Conservation (phyloP, 2,329 filamentous ascomycete genomes). For the Cladosporium sp. region DNA sequence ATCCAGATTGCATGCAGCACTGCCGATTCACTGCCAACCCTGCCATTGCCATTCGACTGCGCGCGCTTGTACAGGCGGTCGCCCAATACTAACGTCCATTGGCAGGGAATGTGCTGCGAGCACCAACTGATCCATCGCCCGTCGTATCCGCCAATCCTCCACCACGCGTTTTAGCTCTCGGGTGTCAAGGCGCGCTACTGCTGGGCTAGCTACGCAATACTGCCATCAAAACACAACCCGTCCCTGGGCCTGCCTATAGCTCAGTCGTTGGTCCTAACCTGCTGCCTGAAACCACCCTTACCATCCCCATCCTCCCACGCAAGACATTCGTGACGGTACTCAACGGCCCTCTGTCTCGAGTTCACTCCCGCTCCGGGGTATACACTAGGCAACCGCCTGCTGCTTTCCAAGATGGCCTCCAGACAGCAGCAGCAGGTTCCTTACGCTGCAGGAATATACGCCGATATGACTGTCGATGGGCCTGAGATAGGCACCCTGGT, state of each 20-base stretch:
- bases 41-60: not conserved
- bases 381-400: conserved; percentile 15
- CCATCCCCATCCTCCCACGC: not conserved
- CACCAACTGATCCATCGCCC: not conserved
- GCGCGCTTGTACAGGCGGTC: not conserved
- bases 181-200: conserved; percentile 10
- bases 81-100: not conserved
- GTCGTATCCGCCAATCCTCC: conserved; percentile 4
- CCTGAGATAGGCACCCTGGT: conserved; percentile 92
- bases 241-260: conserved; percentile 11
- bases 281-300: conserved; percentile 15
- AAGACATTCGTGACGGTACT: not conserved
- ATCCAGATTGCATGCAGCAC: conserved; percentile 9
- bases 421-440: conserved; percentile 41
- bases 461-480: conserved; percentile 90
- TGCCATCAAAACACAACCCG: conserved; percentile 13
- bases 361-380: conserved; percentile 12
- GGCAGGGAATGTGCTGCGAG: not conserved
- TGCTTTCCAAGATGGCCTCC: conserved; percentile 37
- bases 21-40: conserved; percentile 12
- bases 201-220: conserved; percentile 11
- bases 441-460: conserved; percentile 88
- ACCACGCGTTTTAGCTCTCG: conserved; percentile 10
- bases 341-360: conserved; percentile 10
- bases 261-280: not conserved